Percentiles rank a stretch among this genome's conserved stretches.
These are phyloP conservation scores for Artemisia tridentata DNA, from an alignment of 129 eudicot species.

Conservation along the genomic window DNA sequence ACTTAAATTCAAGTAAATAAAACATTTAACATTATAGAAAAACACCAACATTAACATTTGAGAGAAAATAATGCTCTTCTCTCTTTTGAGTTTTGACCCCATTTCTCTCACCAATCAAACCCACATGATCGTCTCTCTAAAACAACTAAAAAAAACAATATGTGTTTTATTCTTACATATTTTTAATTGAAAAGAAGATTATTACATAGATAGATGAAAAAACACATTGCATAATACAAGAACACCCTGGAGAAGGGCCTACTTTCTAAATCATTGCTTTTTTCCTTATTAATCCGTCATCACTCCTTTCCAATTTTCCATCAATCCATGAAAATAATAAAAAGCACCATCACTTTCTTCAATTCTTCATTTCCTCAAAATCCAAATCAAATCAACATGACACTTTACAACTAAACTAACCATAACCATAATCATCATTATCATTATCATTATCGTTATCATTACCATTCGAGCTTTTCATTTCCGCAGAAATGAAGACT, in stretches of 20 bases:
- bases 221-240: conserved; percentile 29
- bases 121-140: not conserved
- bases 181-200: not conserved
- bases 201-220: not conserved
- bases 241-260: conserved; percentile 49
- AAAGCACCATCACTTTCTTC: conserved; percentile 21
- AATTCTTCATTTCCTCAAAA: conserved; percentile 16
- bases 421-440: conserved; percentile 6
- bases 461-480: conserved; percentile 11
- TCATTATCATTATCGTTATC: not conserved
- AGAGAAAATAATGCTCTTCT: too few species aligned
- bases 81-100: not conserved
- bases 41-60: not conserved
- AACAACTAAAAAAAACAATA: not conserved
- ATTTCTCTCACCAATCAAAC: conserved; percentile 6
- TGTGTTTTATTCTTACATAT: not conserved
- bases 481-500: conserved; percentile 20
- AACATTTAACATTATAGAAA: not conserved
- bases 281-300: conserved; percentile 42
- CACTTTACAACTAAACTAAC: conserved; percentile 14
- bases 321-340: conserved; percentile 3
- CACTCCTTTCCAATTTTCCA: conserved; percentile 19
- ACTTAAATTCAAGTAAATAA: not conserved
- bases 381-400: conserved; percentile 23
- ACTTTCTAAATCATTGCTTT: conserved; percentile 32